Base-by-base conservation (phyloP, 2,329 filamentous ascomycete species). In the Neoscytalidium dimidiatum region DNA sequence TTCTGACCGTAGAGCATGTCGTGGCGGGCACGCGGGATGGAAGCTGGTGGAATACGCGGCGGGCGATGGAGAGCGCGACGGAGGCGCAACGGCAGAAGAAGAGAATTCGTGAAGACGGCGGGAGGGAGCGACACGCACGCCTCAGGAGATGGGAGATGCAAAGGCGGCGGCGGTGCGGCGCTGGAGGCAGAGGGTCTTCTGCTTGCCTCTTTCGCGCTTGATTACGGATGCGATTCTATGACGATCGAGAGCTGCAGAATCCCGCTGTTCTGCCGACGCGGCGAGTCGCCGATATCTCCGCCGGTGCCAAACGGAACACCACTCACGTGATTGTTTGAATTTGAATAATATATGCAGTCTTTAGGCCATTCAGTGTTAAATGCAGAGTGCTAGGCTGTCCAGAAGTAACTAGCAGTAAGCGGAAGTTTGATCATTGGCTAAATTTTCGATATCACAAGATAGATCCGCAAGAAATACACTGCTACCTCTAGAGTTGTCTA, bases 1-100 rank as follows among this genome's bases (percentile, higher is more conserved):
- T 84, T 85, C 78, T 87, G 86, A 73, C 85, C 83, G 80, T 87
- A 86, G 76, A 88, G 82, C 88, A 90, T 90, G 17, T 49, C 53
- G 53, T 52, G 53, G 51, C 52, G 62, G 52, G 51, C 38, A 46
- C 31, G 44, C 62, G 52, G 29, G 31, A 41, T 35, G 28, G 26
- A 53, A 48, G 61, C 33, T 33, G 48, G 29, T 23, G 13, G 52
- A 41, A n/a, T 14, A 41, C 17, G 28, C 14, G 41, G 51, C 29
- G 8, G 13, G 13, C 23, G 17, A 31, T 21, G 11, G 13, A 21
- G 31, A 19, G 31, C 28, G 56, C 14, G 8, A 26, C 41, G 26
- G 14, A 43, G 5, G 61, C 21, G 61, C 28, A 14, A 35, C 33
- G 21, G 46, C 4, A 4, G 43, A n/a, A 29, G 3, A 33, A 53